Conservation (phyloP, 73 alveolate species). For the Paramecium pentaurelia region DNA sequence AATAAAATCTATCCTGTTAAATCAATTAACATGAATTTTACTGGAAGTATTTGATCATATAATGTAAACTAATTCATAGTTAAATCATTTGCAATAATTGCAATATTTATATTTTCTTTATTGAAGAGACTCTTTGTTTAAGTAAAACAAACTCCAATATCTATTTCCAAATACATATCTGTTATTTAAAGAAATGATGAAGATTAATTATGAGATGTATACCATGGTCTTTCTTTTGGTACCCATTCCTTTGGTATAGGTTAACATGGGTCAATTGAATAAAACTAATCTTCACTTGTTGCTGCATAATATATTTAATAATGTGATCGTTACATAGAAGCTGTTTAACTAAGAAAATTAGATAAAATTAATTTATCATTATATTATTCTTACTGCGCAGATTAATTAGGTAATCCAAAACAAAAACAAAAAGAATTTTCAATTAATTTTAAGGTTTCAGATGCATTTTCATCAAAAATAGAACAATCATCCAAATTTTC, state of each 20-base stretch:
- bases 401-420: not conserved
- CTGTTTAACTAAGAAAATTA: not conserved
- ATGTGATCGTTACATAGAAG: not conserved
- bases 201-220: not conserved
- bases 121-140: not conserved
- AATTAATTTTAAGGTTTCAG: not conserved
- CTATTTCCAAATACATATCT: not conserved
- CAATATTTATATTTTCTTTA: not conserved
- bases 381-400: not conserved
- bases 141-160: not conserved
- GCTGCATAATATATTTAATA: not conserved
- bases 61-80: not conserved
- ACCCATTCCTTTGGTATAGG: not conserved
- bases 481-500: not conserved
- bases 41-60: not conserved
- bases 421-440: not conserved
- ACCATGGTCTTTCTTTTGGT: not conserved
- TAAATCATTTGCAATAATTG: not conserved
- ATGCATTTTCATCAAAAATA: not conserved
- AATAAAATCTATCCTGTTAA: not conserved
- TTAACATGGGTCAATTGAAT: not conserved
- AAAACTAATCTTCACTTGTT: not conserved
- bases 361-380: not conserved
- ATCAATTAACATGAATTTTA: not conserved
- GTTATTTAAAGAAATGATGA: not conserved